phyloP scores from a whole-genome alignment of 176 grass and related monocot genomes.

The Cocos nucifera region DNA sequence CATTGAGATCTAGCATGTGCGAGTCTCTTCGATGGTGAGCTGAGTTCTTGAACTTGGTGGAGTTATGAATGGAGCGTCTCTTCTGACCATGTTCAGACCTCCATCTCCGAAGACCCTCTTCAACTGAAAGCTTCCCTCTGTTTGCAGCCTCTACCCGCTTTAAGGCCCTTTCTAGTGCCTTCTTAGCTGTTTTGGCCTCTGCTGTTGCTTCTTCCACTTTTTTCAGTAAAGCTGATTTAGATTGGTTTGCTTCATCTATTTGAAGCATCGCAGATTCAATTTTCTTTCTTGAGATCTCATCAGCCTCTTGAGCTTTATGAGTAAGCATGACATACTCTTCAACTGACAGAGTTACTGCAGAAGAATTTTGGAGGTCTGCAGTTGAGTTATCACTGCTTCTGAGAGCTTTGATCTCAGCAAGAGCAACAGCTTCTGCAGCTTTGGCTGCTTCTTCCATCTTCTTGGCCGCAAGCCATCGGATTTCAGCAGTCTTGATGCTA shows the following conservation, averaged over 20 bases:
- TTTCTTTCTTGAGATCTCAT: constrained; percentile 54
- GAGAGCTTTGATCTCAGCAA: constrained; percentile 70
- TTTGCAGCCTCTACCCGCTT: constrained; percentile 63
- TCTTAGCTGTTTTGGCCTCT: constrained; percentile 65
- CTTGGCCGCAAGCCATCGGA: constrained; percentile 56
- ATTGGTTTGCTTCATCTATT: constrained; percentile 48
- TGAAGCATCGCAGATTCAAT: constrained; percentile 41
- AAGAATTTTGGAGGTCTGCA: constrained; percentile 9
- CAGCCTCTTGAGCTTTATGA: constrained; percentile 50
- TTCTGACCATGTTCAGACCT: constrained; percentile 42
- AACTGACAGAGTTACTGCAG: constrained; percentile 39
- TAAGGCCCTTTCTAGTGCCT: constrained; percentile 53
- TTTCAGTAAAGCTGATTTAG: constrained; percentile 30
- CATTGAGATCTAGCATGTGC: constrained; percentile 1
- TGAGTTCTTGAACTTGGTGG: constrained; percentile 58
- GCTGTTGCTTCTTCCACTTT: constrained; percentile 52
- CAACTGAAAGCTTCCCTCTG: constrained; percentile 46
- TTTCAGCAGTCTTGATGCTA: constrained; percentile 54
- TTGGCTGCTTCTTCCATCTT: constrained; percentile 89
- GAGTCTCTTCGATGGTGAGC: constrained; percentile 23
- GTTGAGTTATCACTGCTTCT: constrained; percentile 44
- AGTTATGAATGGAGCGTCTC: constrained; percentile 21
- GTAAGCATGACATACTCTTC: constrained; percentile 58
- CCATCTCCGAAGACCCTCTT: constrained; percentile 58
- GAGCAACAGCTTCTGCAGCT: constrained; percentile 66